Evolutionary conservation across 257 asterid species (phyloP).

Genomic region (Verbascum thapsus): DNA sequence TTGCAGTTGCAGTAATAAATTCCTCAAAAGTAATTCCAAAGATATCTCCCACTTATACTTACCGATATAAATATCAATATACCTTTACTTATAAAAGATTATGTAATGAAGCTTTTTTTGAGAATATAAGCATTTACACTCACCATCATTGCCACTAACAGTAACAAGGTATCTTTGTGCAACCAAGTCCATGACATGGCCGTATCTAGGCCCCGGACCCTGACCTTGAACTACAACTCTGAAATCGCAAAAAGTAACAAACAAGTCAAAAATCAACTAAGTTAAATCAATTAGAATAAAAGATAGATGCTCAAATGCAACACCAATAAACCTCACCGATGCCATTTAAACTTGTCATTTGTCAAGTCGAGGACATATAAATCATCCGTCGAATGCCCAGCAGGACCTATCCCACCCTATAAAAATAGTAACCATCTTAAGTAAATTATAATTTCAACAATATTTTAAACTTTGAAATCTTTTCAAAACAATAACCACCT

Average conservation of each 20-base stretch:
- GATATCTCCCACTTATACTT: neutral
- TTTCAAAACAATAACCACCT: slow-evolving; percentile 56
- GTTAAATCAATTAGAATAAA: slow-evolving; percentile 1
- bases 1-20: neutral
- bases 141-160: slow-evolving; percentile 96
- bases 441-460: neutral
- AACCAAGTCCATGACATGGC: slow-evolving; percentile 99
- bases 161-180: slow-evolving; percentile 93
- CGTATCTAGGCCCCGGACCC: slow-evolving; percentile 98
- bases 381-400: slow-evolving; percentile 98
- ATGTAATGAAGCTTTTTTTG: slow-evolving; percentile 6
- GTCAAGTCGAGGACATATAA: slow-evolving; percentile 90
- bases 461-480: neutral
- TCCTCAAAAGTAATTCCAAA: neutral
- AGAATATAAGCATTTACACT: slow-evolving; percentile 31
- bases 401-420: slow-evolving; percentile 99
- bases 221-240: slow-evolving; percentile 99
- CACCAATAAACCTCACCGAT: slow-evolving; percentile 59
- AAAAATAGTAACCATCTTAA: slow-evolving; percentile 32
- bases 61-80: slow-evolving; percentile 3
- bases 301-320: slow-evolving; percentile 24
- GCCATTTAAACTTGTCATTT: slow-evolving; percentile 95
- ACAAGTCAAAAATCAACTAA: slow-evolving; percentile 36
- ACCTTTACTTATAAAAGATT: slow-evolving; percentile 13
- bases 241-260: slow-evolving; percentile 30